Conservation (phyloP, 1,284 basidiomycete species). For the Apiotrichum montevideense region DNA sequence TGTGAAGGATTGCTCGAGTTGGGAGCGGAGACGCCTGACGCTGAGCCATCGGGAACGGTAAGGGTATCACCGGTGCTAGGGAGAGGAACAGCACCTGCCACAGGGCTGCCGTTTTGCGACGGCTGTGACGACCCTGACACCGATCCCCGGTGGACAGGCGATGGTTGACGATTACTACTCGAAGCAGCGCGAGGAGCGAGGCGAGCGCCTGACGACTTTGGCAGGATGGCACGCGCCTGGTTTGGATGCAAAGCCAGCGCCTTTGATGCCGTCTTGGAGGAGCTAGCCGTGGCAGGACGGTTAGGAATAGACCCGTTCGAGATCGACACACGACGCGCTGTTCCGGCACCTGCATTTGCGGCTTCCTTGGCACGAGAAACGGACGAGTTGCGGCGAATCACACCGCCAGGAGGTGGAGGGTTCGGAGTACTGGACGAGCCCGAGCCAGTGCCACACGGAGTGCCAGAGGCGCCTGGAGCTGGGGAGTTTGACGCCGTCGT, state of each 20-base stretch:
- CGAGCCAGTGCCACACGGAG: no score
- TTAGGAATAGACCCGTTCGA: constrained; percentile 6
- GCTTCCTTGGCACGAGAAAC: constrained; percentile 19
- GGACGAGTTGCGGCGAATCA: constrained; percentile 13
- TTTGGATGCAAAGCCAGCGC: constrained; percentile 29
- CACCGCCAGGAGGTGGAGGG: no score
- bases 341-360: background rate
- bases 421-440: no score
- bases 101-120: constrained; percentile 14
- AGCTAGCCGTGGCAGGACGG: constrained; percentile 13
- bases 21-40: no score
- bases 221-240: constrained; percentile 29
- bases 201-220: constrained; percentile 20
- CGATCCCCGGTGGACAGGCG: constrained; percentile 12
- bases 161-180: constrained; percentile 10
- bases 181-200: constrained; percentile 9
- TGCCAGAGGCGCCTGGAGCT: no score
- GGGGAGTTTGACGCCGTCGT: background rate
- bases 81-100: background rate
- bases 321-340: constrained; percentile 26
- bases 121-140: constrained; percentile 12
- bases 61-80: constrained; percentile 4
- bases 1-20: no score
- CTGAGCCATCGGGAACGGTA: background rate
- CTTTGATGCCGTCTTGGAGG: constrained; percentile 26